Percentiles rank a stretch among this genome's conserved stretches.
These are phyloP conservation scores for Alternaria metachromatica DNA, from an alignment of 2,329 filamentous ascomycete genomes.

Conservation along the genomic window DNA sequence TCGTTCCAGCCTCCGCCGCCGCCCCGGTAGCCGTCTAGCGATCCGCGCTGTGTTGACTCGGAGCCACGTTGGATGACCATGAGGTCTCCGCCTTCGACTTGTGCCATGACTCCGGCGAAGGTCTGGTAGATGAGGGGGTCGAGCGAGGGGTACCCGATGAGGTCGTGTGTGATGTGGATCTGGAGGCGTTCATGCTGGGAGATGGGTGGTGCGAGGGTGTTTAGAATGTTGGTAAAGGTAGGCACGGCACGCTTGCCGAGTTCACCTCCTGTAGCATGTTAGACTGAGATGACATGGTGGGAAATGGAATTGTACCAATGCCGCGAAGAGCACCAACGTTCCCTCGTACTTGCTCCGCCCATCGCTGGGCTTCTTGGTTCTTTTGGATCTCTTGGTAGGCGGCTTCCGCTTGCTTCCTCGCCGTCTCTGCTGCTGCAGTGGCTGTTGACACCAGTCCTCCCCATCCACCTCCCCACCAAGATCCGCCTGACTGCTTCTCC, in stretches of 20 bases:
- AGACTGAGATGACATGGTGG: constrained; percentile 8
- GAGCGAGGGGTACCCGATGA: constrained; percentile 91
- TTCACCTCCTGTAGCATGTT: constrained; percentile 72
- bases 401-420: constrained; percentile 89
- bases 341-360: constrained; percentile 91
- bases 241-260: constrained; percentile 74
- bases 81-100: constrained; percentile 95
- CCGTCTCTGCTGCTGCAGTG: constrained; percentile 77
- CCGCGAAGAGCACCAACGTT: constrained; percentile 81
- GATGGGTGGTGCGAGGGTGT: constrained; percentile 94
- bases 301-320: constrained; percentile 64
- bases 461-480: constrained; percentile 73
- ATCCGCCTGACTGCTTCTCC: constrained; percentile 49
- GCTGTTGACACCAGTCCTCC: constrained; percentile 84
- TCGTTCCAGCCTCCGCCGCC: constrained; percentile 81
- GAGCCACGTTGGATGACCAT: constrained; percentile 93
- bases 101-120: constrained; percentile 96
- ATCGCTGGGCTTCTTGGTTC: constrained; percentile 95
- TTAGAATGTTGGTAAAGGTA: constrained; percentile 92
- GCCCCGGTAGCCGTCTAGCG: constrained; percentile 63
- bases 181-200: constrained; percentile 95
- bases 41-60: constrained; percentile 75
- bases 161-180: constrained; percentile 96
- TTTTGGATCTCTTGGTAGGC: constrained; percentile 94
- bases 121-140: constrained; percentile 91